Evolutionary conservation across 202 grass and related monocot species (phyloP).

Genomic region (Alloteropsis angusta): DNA sequence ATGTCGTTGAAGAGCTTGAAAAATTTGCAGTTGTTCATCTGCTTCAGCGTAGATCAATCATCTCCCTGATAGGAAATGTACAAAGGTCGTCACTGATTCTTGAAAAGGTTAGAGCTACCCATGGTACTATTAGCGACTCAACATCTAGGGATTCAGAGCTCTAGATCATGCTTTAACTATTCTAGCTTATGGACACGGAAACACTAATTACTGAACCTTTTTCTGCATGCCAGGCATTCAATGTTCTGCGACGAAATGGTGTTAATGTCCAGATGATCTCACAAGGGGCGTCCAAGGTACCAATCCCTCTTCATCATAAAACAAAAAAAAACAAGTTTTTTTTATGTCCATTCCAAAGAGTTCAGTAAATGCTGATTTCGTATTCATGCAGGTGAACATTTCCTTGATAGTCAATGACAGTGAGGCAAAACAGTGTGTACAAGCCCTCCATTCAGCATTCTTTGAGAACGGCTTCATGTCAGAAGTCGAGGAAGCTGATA

Average conservation of each 20-base stretch:
- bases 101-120: constrained; percentile 54
- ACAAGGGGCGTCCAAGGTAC: constrained; percentile 95
- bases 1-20: constrained; percentile 84
- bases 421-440: constrained; percentile 73
- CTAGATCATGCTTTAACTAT: neutral
- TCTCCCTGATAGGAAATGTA: constrained; percentile 91
- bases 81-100: constrained; percentile 86
- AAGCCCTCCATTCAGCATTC: constrained; percentile 78
- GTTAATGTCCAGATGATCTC: constrained; percentile 99
- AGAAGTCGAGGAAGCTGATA: constrained; percentile 38
- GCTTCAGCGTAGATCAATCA: constrained; percentile 78
- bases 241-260: constrained; percentile 62
- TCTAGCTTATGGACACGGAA: neutral
- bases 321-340: constrained; percentile 1
- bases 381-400: constrained; percentile 67
- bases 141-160: neutral
- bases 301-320: neutral
- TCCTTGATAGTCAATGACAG: constrained; percentile 78
- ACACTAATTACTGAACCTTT: constrained; percentile 6
- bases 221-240: constrained; percentile 55
- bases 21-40: constrained; percentile 91
- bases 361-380: neutral
- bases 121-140: neutral
- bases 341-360: neutral
- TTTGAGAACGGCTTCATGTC: constrained; percentile 80